phyloP scores from a whole-genome alignment of 1,284 basidiomycete species.

The Rhodotorula glutinis region DNA sequence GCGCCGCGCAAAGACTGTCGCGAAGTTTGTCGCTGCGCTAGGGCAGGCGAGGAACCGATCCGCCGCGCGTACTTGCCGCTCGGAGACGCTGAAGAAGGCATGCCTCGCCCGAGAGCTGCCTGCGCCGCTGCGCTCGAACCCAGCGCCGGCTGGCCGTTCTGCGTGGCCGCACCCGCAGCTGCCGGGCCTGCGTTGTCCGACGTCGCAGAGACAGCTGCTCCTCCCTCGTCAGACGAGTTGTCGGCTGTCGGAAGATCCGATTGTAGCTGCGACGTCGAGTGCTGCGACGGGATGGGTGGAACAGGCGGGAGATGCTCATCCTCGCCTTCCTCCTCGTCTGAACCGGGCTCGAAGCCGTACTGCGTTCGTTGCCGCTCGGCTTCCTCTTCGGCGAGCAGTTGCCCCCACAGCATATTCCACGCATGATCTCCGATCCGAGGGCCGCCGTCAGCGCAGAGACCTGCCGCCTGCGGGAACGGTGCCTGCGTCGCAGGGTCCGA shows the following conservation, averaged over 20 bases:
- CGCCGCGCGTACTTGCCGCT: conserved; percentile 3
- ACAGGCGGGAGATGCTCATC: conserved; percentile 48
- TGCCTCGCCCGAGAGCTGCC: conserved; percentile 22
- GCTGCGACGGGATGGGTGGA: conserved; percentile 52
- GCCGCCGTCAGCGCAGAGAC: conserved; percentile 62
- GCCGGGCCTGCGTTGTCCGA: too few relatives aligned
- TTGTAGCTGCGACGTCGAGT: not conserved
- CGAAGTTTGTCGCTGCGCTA: conserved; percentile 7
- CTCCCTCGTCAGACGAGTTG: conserved; percentile 16
- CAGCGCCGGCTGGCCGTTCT: too few relatives aligned
- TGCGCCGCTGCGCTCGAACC: not conserved
- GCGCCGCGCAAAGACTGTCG: conserved; percentile 7
- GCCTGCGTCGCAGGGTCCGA: conserved; percentile 31
- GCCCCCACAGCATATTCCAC: conserved; percentile 74
- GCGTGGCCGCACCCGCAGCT: too few relatives aligned
- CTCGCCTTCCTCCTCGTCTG: conserved; percentile 25
- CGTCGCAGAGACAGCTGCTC: conserved; percentile 9
- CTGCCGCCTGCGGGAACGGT: conserved; percentile 31
- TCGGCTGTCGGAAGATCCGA: not conserved
- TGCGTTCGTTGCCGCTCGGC: conserved; percentile 51
- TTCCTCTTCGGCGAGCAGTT: conserved; percentile 64
- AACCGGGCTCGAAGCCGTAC: conserved; percentile 55
- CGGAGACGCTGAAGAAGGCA: conserved; percentile 12
- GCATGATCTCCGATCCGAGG: conserved; percentile 71
- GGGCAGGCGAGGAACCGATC: conserved; percentile 13